phyloP scores from a whole-genome alignment of 1,284 basidiomycete species.

The Pseudozyma pruni region DNA sequence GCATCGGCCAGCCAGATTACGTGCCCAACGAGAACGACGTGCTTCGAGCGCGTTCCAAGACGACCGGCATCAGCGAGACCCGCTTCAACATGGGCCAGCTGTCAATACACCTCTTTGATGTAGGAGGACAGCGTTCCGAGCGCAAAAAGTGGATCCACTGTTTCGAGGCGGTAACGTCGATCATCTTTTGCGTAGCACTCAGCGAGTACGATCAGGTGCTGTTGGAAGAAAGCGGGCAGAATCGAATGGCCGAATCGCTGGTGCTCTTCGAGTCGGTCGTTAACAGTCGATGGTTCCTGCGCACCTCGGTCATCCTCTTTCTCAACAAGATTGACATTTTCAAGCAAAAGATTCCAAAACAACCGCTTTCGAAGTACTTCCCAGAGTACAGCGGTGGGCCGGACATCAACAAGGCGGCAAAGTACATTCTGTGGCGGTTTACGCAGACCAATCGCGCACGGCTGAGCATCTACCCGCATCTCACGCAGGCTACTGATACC shows the following conservation, averaged over 20 bases:
- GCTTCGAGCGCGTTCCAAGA: constrained; percentile 87
- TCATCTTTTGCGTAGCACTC: constrained; percentile 67
- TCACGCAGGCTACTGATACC: constrained; percentile 75
- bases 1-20: constrained; percentile 83
- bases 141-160: constrained; percentile 68
- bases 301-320: constrained; percentile 83
- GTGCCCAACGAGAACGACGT: constrained; percentile 90
- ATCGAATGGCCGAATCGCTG: constrained; percentile 93
- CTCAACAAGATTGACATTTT: constrained; percentile 96
- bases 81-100: constrained; percentile 70
- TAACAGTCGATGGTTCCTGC: constrained; percentile 87
- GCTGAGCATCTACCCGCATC: constrained; percentile 64
- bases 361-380: constrained; percentile 86
- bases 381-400: constrained; percentile 89
- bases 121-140: constrained; percentile 65
- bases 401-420: constrained; percentile 97
- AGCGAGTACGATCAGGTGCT: constrained; percentile 64
- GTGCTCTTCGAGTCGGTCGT: constrained; percentile 94
- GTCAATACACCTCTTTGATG: constrained; percentile 66
- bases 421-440: constrained; percentile 96
- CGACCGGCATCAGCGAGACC: constrained; percentile 92
- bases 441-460: constrained; percentile 85
- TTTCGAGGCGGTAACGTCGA: constrained; percentile 64
- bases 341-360: constrained; percentile 82
- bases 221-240: constrained; percentile 71